These are phyloP conservation scores for Baudoinia panamericana DNA, from an alignment of 495 filamentous ascomycete genomes.

Conservation along the genomic window DNA sequence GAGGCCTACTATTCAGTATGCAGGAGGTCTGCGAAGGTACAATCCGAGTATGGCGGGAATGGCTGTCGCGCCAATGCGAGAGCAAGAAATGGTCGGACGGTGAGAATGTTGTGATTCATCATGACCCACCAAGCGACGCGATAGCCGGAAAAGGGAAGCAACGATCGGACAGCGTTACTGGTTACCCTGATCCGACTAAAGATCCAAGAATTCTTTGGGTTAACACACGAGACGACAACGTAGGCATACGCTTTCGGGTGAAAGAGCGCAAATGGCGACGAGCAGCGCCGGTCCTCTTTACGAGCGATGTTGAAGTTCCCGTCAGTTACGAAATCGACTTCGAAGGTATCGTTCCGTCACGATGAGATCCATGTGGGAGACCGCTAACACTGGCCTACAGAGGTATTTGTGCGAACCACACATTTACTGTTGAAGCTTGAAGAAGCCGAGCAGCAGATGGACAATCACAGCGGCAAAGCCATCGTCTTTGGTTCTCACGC, in stretches of 20 bases:
- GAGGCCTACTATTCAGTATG: constrained; percentile 44
- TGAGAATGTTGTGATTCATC: constrained; percentile 12
- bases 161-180: not conserved
- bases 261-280: constrained; percentile 21
- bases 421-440: constrained; percentile 29
- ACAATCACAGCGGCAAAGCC: constrained; percentile 26
- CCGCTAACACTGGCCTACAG: constrained; percentile 10
- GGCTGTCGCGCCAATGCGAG: constrained; percentile 42
- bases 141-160: not conserved
- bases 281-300: constrained; percentile 21
- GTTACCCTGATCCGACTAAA: constrained; percentile 1
- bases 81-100: constrained; percentile 20
- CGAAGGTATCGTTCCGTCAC: constrained; percentile 22
- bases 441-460: constrained; percentile 24
- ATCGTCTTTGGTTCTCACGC: constrained; percentile 30
- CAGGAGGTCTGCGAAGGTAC: constrained; percentile 51
- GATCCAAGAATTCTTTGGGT: constrained; percentile 27
- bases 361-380: not conserved
- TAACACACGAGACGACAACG: constrained; percentile 23
- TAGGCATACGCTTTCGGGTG: constrained; percentile 29
- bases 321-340: constrained; percentile 30
- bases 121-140: not conserved
- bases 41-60: constrained; percentile 52
- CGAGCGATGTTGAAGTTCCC: constrained; percentile 26
- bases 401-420: constrained; percentile 30